Conservation (phyloP, 2,329 filamentous ascomycete genomes). For the Aspergillus versicolor region DNA sequence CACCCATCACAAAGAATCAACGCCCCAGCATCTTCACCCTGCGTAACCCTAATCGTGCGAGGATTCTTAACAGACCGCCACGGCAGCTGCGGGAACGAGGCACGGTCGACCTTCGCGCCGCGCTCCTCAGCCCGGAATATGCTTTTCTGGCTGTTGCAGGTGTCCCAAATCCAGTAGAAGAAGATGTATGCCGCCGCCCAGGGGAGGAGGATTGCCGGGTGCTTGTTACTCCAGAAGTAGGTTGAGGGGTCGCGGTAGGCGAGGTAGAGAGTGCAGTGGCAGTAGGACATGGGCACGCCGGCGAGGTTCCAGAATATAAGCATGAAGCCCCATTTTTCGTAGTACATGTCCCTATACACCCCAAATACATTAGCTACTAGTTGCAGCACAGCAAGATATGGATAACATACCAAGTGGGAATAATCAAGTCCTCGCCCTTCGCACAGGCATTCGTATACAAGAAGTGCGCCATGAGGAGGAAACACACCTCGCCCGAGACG, state of each 20-base stretch:
- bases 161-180: conserved; percentile 90
- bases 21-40: conserved; percentile 58
- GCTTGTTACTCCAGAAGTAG: conserved; percentile 63
- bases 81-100: conserved; percentile 81
- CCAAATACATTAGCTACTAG: too few species aligned
- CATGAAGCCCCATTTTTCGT: conserved; percentile 96
- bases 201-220: conserved; percentile 60
- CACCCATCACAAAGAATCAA: conserved; percentile 80
- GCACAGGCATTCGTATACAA: conserved; percentile 87
- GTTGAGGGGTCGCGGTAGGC: conserved; percentile 74
- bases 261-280: conserved; percentile 86
- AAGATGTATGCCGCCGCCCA: conserved; percentile 72
- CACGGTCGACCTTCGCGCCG: conserved; percentile 65
- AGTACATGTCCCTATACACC: conserved; percentile 73
- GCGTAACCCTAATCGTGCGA: conserved; percentile 65
- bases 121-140: conserved; percentile 78
- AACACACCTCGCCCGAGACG: conserved; percentile 75
- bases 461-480: conserved; percentile 84
- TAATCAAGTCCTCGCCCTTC: conserved; percentile 87
- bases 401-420: conserved; percentile 68
- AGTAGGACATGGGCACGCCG: conserved; percentile 85
- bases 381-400: too few species aligned
- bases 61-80: conserved; percentile 82
- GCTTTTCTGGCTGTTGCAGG: conserved; percentile 89
- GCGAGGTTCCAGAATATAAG: conserved; percentile 96